Evolutionary conservation across 1,284 basidiomycete genomes (phyloP).

Genomic region (Trichosporon ovoides): DNA sequence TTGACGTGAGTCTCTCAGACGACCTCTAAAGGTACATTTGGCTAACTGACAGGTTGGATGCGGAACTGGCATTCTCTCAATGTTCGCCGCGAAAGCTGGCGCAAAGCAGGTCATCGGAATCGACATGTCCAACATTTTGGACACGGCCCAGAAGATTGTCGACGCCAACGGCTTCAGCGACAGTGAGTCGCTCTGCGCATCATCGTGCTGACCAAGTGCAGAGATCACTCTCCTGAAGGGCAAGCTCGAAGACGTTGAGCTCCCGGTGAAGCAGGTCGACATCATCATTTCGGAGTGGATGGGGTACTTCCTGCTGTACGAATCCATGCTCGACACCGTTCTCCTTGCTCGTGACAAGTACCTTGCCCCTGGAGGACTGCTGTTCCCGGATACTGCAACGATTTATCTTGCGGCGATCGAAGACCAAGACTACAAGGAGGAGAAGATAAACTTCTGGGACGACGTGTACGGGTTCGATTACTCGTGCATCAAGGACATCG

Average conservation of each 20-base stretch:
- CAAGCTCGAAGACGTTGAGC: slow-evolving; percentile 86
- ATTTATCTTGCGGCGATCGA: slow-evolving; percentile 96
- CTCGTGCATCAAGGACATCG: slow-evolving; percentile 99
- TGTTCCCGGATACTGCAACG: slow-evolving; percentile 94
- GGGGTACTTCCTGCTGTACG: slow-evolving; percentile 67
- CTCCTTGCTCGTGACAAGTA: slow-evolving; percentile 95
- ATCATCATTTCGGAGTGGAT: slow-evolving; percentile 87
- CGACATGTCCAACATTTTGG: slow-evolving; percentile 99
- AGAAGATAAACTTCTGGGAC: slow-evolving; percentile 99
- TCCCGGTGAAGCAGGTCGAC: slow-evolving; percentile 85
- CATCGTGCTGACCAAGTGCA: slow-evolving; percentile 43
- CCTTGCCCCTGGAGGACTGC: slow-evolving; percentile 79
- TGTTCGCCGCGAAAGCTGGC: slow-evolving; percentile 98
- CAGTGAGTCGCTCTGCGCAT: slow-evolving; percentile 56
- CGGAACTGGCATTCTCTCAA: slow-evolving; percentile 95
- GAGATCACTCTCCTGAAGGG: slow-evolving; percentile 95
- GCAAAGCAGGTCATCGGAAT: slow-evolving; percentile 95
- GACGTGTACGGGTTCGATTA: slow-evolving; percentile 99
- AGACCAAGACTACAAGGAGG: slow-evolving; percentile 99
- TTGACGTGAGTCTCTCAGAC: slow-evolving; percentile 59
- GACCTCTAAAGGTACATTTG: no score
- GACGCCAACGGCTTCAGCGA: slow-evolving; percentile 92
- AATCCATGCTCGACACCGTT: slow-evolving; percentile 99
- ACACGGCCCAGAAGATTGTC: slow-evolving; percentile 95
- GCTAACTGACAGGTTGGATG: slow-evolving; percentile 63